Conservation (phyloP, 1,284 basidiomycete species). For the Ustilago hordei region DNA sequence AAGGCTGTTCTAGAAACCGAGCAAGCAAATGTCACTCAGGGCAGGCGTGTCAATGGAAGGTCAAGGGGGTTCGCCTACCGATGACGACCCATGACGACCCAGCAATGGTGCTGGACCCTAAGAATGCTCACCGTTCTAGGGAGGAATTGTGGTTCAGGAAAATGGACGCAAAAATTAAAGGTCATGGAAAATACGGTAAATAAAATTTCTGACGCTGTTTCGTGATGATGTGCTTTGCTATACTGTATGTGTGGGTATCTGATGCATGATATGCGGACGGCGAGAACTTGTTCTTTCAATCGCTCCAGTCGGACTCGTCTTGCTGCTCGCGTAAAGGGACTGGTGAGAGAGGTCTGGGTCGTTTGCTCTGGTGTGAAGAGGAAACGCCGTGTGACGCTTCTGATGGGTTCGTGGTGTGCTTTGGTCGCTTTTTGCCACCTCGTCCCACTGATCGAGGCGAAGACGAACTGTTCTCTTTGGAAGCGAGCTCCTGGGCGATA, state of each 20-base stretch:
- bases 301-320: slow-evolving; percentile 48
- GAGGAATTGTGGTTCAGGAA: not conserved
- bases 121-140: not conserved
- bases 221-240: not conserved
- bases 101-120: not conserved
- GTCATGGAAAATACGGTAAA: not conserved
- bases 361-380: not conserved
- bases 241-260: slow-evolving; percentile 1
- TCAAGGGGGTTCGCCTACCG: not conserved
- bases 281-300: not conserved
- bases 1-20: slow-evolving; percentile 1
- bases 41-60: not conserved
- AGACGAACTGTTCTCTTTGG: not conserved
- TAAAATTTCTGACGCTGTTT: not conserved
- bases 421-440: not conserved
- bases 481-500: not conserved
- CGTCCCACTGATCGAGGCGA: not conserved
- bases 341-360: not conserved
- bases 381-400: not conserved
- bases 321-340: slow-evolving; percentile 24
- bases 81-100: too few species aligned
- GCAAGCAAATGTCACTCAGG: not conserved
- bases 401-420: not conserved
- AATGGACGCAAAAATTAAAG: not conserved
- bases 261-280: too few species aligned